Conservation (phyloP, 257 asterid species). For the Scutellaria barbata region DNA sequence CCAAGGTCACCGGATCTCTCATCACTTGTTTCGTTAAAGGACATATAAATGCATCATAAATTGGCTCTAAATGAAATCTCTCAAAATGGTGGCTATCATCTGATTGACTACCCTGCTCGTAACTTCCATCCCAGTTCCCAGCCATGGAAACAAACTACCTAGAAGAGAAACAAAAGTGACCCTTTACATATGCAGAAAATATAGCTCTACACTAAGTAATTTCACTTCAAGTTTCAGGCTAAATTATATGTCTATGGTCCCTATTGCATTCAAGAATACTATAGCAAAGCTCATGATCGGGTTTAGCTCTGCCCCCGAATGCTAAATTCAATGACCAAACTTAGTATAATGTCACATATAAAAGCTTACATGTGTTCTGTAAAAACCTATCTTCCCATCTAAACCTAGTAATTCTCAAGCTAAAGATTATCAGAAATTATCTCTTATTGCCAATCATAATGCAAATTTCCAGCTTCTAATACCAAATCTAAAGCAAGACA, state of each 20-base stretch:
- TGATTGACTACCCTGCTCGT: constrained; percentile 68
- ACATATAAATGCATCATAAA: constrained; percentile 85
- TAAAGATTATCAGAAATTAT: constrained; percentile 22
- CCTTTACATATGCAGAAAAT: constrained; percentile 21
- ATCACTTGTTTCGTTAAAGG: constrained; percentile 91
- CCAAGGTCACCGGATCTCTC: constrained; percentile 88
- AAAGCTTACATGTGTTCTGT: neutral
- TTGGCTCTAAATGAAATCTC: constrained; percentile 75
- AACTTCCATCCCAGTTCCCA: constrained; percentile 69
- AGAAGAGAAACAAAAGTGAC: constrained; percentile 21
- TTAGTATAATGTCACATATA: neutral
- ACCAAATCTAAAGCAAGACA: constrained; percentile 21
- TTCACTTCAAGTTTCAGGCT: constrained; percentile 2
- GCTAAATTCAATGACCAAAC: neutral
- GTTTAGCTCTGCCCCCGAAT: neutral
- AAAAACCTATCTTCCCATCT: constrained; percentile 22
- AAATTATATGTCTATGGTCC: neutral
- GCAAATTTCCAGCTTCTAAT: constrained; percentile 28
- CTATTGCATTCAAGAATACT: neutral
- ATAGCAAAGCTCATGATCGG: neutral
- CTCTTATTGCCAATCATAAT: constrained; percentile 10
- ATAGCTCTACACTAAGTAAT: neutral
- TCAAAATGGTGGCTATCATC: constrained; percentile 84
- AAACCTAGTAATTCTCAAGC: constrained; percentile 29
- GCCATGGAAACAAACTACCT: constrained; percentile 64